Conservation (phyloP, 2,329 filamentous ascomycete genomes). For the Pestalotiopsis sp. region DNA sequence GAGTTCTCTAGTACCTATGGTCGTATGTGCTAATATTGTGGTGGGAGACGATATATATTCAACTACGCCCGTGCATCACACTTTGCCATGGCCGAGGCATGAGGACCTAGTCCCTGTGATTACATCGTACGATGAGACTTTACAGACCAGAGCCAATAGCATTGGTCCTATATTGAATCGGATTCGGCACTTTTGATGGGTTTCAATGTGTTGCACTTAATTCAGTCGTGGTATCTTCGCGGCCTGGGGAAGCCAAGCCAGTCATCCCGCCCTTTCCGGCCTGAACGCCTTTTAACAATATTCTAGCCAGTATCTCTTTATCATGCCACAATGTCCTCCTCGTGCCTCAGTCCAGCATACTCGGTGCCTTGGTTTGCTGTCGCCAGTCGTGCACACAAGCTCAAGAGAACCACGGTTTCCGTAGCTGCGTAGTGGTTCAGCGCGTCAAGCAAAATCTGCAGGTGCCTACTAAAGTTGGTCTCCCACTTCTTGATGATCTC, state of each 20-base stretch:
- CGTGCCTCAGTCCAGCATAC: constrained; percentile 61
- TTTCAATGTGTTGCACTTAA: no score
- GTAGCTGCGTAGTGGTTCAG: constrained; percentile 97
- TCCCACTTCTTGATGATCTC: constrained; percentile 93
- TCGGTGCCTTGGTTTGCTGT: constrained; percentile 79
- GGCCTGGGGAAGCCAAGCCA: neutral
- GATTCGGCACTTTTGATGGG: no score
- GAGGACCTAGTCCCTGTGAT: no score
- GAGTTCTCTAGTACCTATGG: no score
- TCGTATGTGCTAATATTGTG: no score
- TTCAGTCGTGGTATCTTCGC: constrained; percentile 13
- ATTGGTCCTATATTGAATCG: no score
- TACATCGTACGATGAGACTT: no score
- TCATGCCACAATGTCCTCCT: constrained; percentile 51
- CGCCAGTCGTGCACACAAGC: constrained; percentile 81
- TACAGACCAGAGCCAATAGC: no score
- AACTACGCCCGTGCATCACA: no score
- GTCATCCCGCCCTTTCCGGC: constrained; percentile 1
- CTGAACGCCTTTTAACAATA: constrained; percentile 11
- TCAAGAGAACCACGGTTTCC: constrained; percentile 91
- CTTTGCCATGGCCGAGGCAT: no score
- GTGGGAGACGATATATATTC: no score
- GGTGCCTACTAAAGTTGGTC: constrained; percentile 85
- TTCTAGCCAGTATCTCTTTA: neutral
- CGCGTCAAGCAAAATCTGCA: constrained; percentile 92